Percentiles rank a stretch among this genome's conserved stretches.
Conservation (phyloP, 208 protist genomes). For the Leishmania martiniquensis region DNA sequence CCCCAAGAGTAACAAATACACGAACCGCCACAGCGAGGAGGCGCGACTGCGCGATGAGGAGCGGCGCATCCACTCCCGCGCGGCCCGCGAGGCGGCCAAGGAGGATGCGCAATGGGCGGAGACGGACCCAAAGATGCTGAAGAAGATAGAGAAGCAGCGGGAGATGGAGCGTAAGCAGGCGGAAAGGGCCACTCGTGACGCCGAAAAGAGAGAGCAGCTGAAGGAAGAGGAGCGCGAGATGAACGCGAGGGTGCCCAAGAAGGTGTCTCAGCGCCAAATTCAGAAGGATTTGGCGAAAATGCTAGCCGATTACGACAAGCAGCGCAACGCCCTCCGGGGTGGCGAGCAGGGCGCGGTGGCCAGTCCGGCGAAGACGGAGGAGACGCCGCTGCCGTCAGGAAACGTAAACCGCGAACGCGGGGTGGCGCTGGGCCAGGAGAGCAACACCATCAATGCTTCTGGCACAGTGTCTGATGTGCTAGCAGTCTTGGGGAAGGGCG, state of each 20-base stretch:
- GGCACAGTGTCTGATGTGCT: constrained; percentile 55
- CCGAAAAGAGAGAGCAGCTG: constrained; percentile 79
- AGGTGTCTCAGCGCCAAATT: constrained; percentile 75
- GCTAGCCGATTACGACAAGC: constrained; percentile 82
- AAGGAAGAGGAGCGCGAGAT: constrained; percentile 71
- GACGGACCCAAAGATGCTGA: constrained; percentile 58
- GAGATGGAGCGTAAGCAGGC: constrained; percentile 68
- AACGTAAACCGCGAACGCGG: constrained; percentile 58
- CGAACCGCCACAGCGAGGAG: constrained; percentile 87
- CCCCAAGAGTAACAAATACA: constrained; percentile 84
- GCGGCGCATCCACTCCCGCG: constrained; percentile 37
- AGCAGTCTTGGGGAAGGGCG: constrained; percentile 37
- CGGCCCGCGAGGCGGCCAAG: constrained; percentile 33
- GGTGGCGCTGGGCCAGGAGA: constrained; percentile 15
- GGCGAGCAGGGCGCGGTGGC: constrained; percentile 32
- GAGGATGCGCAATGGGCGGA: constrained; percentile 84
- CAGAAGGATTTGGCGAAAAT: constrained; percentile 90
- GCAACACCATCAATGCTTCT: constrained; percentile 38
- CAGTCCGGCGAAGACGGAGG: constrained; percentile 11
- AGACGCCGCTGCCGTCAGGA: constrained; percentile 34
- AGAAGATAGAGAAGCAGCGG: constrained; percentile 62
- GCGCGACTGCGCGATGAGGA: constrained; percentile 74
- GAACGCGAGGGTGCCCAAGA: constrained; percentile 60
- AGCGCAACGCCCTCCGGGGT: constrained; percentile 45
- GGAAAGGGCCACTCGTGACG: constrained; percentile 50